Evolutionary conservation across 73 alveolate species (phyloP), one percentile per base, ranked within the genome.

Genomic region (Tetrahymena thermophila): DNA sequence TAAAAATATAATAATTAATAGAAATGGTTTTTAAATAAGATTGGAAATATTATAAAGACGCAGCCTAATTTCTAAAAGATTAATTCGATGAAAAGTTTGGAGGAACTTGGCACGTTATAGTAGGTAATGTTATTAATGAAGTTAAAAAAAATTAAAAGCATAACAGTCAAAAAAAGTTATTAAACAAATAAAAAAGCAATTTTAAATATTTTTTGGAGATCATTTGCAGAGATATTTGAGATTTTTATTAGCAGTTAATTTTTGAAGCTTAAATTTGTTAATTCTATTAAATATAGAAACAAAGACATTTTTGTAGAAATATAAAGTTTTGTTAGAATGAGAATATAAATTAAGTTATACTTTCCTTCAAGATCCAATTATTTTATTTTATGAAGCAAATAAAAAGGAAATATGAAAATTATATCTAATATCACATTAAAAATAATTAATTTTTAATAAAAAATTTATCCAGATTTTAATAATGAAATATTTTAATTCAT

Each of bases 21-120:
- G 89, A 71, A 71, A 71, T 71, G 89, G 37, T 71, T 6, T 71
- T 71, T 71, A 95, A 95, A 89, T 85, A 93, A 95, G 97, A 95
- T 34, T 43, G 85, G 93, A 95, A 93, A 55, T 95, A 95, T 56
- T 95, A 85, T 38, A 95, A 95, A 93, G 97, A 95, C 31, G 93
- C 94, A 10, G 97, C 97, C n/a, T 94, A 85, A n/a, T 95, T 71
- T 28, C 55, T 95, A 35, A 95, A 95, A 95, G 84, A 85, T 34
- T 94, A 57, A n/a, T 95, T 95, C 42, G 97, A 95, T 85, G 85
- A 95, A 35, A 95, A 95, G 83, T 95, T 95, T 95, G 93, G 85
- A 89, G 97, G 97, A n/a, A 95, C 95, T 55, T 95, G 97, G 97
- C 97, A 95, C 89, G 97, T 95, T 16, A 95, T 95, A 43, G 97